phyloP scores from a whole-genome alignment of 2,329 filamentous ascomycete species.

The Colletotrichum costaricense region DNA sequence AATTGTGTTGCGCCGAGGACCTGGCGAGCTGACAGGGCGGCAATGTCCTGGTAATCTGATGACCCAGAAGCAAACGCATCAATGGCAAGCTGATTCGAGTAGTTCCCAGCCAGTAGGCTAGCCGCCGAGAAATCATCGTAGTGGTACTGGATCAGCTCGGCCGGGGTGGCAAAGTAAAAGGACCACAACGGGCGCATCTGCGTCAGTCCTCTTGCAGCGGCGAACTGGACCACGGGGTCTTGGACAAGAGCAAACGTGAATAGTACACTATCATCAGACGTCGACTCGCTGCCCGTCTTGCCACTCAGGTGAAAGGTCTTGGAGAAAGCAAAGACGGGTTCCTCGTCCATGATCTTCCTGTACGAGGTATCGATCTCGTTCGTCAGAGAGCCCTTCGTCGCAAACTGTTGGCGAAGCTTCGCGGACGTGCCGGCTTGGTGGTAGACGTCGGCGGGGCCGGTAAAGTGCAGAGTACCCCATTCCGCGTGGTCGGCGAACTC shows the following conservation, averaged over 20 bases:
- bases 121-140: constrained; percentile 79
- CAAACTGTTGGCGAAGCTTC: constrained; percentile 75
- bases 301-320: constrained; percentile 68
- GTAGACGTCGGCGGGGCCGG: constrained; percentile 73
- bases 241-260: constrained; percentile 85
- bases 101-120: constrained; percentile 73
- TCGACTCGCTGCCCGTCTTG: constrained; percentile 26
- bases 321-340: constrained; percentile 85
- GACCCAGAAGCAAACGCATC: constrained; percentile 82
- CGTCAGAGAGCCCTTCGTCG: constrained; percentile 71
- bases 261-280: constrained; percentile 64
- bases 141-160: constrained; percentile 78
- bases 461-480: constrained; percentile 86
- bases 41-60: constrained; percentile 80
- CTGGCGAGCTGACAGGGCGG: constrained; percentile 82
- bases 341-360: constrained; percentile 78
- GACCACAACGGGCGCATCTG: constrained; percentile 84
- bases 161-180: constrained; percentile 74
- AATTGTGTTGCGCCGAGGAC: constrained; percentile 84
- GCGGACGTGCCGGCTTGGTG: constrained; percentile 79
- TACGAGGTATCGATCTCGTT: constrained; percentile 76
- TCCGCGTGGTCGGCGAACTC: constrained; percentile 81
- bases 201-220: constrained; percentile 79
- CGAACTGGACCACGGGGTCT: constrained; percentile 83
- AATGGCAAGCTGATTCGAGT: constrained; percentile 75